Base-by-base conservation (phyloP, 1,139 yeast species). In the Hansenula lynferdii region DNA sequence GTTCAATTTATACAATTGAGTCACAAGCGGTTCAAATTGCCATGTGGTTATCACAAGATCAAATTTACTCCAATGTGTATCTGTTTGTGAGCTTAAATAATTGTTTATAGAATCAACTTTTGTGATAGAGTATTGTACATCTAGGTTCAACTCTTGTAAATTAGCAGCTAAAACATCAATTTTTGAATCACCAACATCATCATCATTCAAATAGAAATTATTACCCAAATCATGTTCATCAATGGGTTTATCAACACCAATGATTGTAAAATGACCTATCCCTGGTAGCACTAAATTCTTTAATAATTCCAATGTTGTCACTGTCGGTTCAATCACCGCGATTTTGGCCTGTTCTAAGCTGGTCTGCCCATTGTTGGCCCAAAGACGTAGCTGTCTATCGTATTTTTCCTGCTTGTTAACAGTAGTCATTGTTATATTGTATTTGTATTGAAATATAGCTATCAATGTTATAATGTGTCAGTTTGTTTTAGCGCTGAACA, bases 231-330 rank as follows among this genome's bases (percentile, higher is more conserved):
- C 81, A 5, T 50, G 53, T 8, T 59, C 63, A 3, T 61, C 51
- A 2, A 83, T 80, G 2, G 35, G 11, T 5, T 25, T 31, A 5
- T 36, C 44, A 27, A 60, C 61, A 47, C 77, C 87, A 12, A 85
- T 62, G 7, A 89, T 66, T 0, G 86, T 76, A 44, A 83, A 71
- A 10, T 69, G 57, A 7, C 95, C 94, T 18, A 85, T 40, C 1
- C 96, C 96, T 0, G 96, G 90, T 24, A 92, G 65, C 3, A 85
- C 77, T 44, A 90, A 64, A 57, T 89, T 87, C 64, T 90, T 90
- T 41, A 85, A 59, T 12, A 78, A 62, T 58, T 92, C 97, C 2
- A 81, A 63, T 1, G 86, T 81, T 0, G 79, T 67, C 0, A 80
- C 60, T 2, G 79, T 67, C 10, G 80, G 80, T 36, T 80, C 78